Conservation (phyloP, 2,329 filamentous ascomycete genomes). For the Metarhizium robertsii region DNA sequence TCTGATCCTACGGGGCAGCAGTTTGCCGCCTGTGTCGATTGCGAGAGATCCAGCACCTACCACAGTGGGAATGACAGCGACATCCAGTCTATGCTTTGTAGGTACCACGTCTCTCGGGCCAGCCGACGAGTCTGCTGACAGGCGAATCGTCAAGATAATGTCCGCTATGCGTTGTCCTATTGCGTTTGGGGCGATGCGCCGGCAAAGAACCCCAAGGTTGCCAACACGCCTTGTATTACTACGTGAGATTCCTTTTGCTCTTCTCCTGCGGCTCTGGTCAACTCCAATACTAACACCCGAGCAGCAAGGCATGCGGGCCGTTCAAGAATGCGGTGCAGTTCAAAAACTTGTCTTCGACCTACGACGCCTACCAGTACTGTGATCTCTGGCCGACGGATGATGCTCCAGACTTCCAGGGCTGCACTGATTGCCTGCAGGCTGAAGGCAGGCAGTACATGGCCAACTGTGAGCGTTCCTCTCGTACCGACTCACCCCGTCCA, state of each 20-base stretch:
- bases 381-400: conserved; percentile 32
- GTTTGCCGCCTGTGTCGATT: conserved; percentile 41
- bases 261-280: neutral
- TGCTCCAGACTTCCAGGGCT: conserved; percentile 27
- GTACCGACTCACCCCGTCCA: neutral
- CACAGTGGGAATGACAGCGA: conserved; percentile 39
- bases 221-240: conserved; percentile 40
- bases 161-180: conserved; percentile 44
- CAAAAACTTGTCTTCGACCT: conserved; percentile 36
- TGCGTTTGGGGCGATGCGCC: conserved; percentile 43
- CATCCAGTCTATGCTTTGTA: conserved; percentile 45
- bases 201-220: conserved; percentile 26
- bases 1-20: conserved; percentile 32
- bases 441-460: conserved; percentile 31
- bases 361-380: conserved; percentile 45
- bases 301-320: conserved; percentile 42
- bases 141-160: conserved; percentile 37
- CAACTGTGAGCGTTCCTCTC: conserved; percentile 37
- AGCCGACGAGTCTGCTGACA: neutral
- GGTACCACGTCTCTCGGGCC: conserved; percentile 16
- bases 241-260: conserved; percentile 25
- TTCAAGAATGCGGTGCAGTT: conserved; percentile 37
- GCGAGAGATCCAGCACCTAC: conserved; percentile 41
- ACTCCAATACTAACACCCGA: conserved; percentile 13
- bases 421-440: conserved; percentile 36